Evolutionary conservation across 495 filamentous ascomycete species (phyloP).

Genomic region (Trypethelium eluteriae): DNA sequence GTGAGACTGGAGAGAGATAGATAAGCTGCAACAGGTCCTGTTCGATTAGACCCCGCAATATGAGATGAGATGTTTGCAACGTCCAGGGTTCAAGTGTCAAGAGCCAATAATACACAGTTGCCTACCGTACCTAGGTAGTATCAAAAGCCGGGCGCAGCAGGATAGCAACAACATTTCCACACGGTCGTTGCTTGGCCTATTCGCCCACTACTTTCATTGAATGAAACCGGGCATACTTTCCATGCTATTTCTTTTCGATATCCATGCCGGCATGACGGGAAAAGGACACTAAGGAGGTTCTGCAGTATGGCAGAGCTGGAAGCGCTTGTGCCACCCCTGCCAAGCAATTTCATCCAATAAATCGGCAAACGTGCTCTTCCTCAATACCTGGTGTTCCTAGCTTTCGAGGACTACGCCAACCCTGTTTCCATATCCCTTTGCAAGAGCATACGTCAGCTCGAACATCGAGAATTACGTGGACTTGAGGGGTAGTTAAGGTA

Average conservation of each 20-base stretch:
- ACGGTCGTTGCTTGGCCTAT: too few relatives aligned
- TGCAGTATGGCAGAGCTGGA: background rate
- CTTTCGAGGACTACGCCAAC: background rate
- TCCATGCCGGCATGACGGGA: background rate
- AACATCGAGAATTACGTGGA: background rate
- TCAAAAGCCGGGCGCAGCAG: too few relatives aligned
- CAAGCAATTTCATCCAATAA: background rate
- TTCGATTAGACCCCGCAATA: too few relatives aligned
- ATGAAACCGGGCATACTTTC: too few relatives aligned
- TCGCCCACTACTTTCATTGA: too few relatives aligned
- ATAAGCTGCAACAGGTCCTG: too few relatives aligned
- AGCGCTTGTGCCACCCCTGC: background rate
- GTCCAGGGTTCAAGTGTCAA: too few relatives aligned
- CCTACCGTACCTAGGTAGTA: too few relatives aligned
- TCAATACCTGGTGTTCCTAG: background rate
- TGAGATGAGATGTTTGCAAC: too few relatives aligned
- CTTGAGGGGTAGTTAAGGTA: background rate
- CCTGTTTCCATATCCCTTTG: background rate
- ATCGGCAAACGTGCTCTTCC: conserved; percentile 2
- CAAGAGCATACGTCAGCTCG: conserved; percentile 6
- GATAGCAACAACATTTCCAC: too few relatives aligned
- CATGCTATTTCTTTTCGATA: background rate
- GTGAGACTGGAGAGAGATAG: too few relatives aligned
- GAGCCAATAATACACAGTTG: too few relatives aligned
- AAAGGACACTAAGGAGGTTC: background rate